Conservation (phyloP, 257 asterid genomes). For the Solanum chiquidenum region DNA sequence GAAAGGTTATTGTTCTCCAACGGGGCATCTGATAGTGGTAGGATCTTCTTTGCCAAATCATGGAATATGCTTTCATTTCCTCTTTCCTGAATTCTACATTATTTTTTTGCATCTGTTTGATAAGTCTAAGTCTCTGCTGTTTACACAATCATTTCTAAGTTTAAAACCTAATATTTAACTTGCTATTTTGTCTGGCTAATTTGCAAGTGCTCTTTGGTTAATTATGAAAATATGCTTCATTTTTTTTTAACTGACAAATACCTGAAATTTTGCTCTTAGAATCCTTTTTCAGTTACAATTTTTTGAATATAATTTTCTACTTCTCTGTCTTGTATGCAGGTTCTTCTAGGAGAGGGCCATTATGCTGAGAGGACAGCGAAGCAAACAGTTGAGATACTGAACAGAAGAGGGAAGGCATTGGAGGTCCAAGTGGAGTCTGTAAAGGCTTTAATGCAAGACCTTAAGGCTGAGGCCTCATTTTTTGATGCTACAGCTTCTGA, state of each 20-base stretch:
- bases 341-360: conserved; percentile 79
- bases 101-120: not conserved
- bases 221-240: conserved; percentile 4
- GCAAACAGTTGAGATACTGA: conserved; percentile 73
- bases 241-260: not conserved
- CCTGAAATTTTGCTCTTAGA: not conserved
- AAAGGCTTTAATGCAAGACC: conserved; percentile 66
- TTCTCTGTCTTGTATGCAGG: conserved; percentile 26
- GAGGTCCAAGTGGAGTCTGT: conserved; percentile 67
- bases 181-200: not conserved
- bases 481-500: conserved; percentile 67
- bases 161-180: not conserved
- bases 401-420: conserved; percentile 60
- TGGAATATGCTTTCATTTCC: not conserved
- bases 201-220: not conserved
- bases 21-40: not conserved
- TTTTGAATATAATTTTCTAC: not conserved
- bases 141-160: not conserved
- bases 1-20: not conserved
- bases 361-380: conserved; percentile 81
- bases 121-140: not conserved
- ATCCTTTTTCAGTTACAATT: not conserved
- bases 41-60: not conserved
- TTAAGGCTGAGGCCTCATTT: conserved; percentile 69
- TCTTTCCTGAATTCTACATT: not conserved